Evolutionary conservation across 2,329 filamentous ascomycete genomes (phyloP), one percentile per base, ranked within the genome.

Genomic region (Fusarium austroafricanum): DNA sequence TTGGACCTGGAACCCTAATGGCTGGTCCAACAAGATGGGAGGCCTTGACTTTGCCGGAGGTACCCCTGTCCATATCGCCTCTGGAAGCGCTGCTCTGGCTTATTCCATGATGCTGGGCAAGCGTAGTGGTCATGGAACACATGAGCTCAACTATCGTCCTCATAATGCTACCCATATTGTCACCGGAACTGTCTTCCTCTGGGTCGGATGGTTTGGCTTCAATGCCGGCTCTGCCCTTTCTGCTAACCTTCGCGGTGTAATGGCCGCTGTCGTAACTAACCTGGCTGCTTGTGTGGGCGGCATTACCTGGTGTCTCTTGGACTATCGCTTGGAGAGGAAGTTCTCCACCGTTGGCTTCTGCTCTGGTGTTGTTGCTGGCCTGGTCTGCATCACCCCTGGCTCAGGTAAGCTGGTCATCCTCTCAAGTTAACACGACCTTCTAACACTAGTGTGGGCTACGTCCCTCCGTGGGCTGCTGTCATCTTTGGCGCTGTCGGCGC

Each of bases 151-250:
- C 82, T 97, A 95, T 79, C 91, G 94, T 50, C 94, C 94, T 11
- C 94, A 97, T 83, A 97, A 97, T 74, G 93, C 96, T 45, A 96
- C 93, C 6, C 92, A 96, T 78, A 94, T 97, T 71, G 93, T 97
- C 52, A 91, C 96, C 56, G 94, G 94, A 29, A 97, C 94, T 5
- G 93, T 97, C 45, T 97, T 97, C 81, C 89, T 97, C 17, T 97
- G 94, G 93, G 92, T 97, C 17, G 94, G 94, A 54, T 97, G 93
- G 94, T 96, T 97, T 75, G 94, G 94, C 46, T 97, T 97, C 88
- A 97, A 97, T 74, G 93, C 92, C 49, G 93, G 93, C 68, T 94
- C 91, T 17, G 93, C 93, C 15, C 83, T 96, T 55, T 85, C 89
- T 47, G 93, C 93, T 51, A 96, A 96, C 78, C 79, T 97, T 75